Evolutionary conservation across 768 basidiomycete genomes (phyloP), one percentile per base, ranked within the genome.

Genomic region (Hygrocybe punicea): DNA sequence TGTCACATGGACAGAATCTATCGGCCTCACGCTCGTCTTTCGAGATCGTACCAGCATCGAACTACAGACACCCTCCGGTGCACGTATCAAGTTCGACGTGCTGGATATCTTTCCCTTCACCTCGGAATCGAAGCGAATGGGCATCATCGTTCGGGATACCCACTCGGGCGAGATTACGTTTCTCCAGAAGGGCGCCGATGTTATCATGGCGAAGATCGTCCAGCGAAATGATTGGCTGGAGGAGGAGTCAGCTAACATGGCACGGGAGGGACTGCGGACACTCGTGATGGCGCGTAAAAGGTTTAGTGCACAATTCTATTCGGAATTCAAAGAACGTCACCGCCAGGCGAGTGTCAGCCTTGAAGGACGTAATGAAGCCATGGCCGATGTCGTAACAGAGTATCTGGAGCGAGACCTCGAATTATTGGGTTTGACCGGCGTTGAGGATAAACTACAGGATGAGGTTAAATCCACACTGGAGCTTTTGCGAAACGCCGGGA

Each of bases 201-300:
- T 95, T n/a, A 92, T 98, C 39, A 98, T 99, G 97, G 80, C 87
- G 23, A 83, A 81, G 65, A 93, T 99, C 52, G 96, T 98, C 35
- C 93, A 92, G 67, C 84, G 89, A 65, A 98, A 98, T 69, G 97
- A 98, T 71, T 98, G 97, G 97, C 78, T 99, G 1, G 97, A 99
- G 65, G 97, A 99, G 68, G 97, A 99, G 73, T 93, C 91, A 7
- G 95, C 87, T 9, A 98, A 99, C 68, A 98, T 99, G 96, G 96
- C 96, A 1, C 79, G 96, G 14, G 97, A 99, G 64, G 97, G 97
- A 1, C 69, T 99, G 51, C 81, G 97, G 10, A 99, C 97, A 29
- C 81, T 99, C 39, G 97, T 99, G 42, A 84, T 98, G 72, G 96
- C 86, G 4, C 77, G 91, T 49, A 95, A 93, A 67, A 76, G 83